Percentiles rank a stretch among this genome's conserved stretches.
Evolutionary conservation across 169 alveolate species (phyloP).

Genomic region (Amoebophrya sp.): DNA sequence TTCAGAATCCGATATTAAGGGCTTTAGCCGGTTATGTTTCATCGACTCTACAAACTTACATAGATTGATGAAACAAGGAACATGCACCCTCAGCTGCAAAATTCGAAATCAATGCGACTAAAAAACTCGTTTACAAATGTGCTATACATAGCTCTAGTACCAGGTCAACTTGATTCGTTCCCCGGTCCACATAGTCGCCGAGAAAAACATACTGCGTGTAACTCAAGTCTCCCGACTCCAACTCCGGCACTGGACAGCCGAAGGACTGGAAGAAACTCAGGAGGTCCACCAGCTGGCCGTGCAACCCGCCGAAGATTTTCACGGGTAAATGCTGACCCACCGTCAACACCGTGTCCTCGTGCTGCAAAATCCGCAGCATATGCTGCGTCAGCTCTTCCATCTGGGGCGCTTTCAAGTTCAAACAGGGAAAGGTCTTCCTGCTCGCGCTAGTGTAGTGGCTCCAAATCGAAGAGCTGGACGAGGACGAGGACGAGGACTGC

Average conservation of each 20-base stretch:
- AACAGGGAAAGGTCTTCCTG: too few species aligned
- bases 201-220: neutral
- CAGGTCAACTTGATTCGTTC: neutral
- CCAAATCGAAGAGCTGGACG: too few species aligned
- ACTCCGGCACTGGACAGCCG: neutral
- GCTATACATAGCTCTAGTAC: too few species aligned
- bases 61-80: too few species aligned
- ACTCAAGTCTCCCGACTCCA: neutral
- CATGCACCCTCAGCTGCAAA: too few species aligned
- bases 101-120: too few species aligned
- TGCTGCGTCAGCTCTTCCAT: neutral
- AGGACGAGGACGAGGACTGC: too few species aligned
- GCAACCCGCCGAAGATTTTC: neutral
- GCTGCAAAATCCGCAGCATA: neutral
- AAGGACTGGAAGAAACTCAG: neutral
- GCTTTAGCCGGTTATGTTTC: too few species aligned
- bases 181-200: conserved; percentile 9
- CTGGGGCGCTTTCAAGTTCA: neutral
- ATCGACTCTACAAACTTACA: too few species aligned
- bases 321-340: neutral
- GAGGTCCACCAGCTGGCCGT: conserved; percentile 8
- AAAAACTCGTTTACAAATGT: too few species aligned
- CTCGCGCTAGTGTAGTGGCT: too few species aligned
- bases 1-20: too few species aligned
- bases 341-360: neutral